Conservation (phyloP, 495 filamentous ascomycete species). For the Rusavskia elegans region DNA sequence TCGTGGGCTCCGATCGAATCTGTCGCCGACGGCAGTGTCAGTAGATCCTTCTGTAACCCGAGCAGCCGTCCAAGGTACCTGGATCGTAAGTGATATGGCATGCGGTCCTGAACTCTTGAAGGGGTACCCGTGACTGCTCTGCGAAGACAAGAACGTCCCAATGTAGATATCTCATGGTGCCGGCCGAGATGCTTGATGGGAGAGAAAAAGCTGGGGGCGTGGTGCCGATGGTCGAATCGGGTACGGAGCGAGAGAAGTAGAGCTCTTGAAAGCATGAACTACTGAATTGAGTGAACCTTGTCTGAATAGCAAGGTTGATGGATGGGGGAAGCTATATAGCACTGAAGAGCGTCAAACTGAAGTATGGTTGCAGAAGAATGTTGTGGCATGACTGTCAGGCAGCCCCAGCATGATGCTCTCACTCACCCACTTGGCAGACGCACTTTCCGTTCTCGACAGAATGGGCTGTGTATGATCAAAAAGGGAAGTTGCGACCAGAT, state of each 20-base stretch:
- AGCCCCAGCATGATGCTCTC: background rate
- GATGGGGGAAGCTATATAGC: background rate
- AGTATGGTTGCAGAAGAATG: background rate
- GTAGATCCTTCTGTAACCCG: background rate
- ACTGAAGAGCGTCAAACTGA: background rate
- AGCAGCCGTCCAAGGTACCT: constrained; percentile 22
- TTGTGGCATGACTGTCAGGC: background rate
- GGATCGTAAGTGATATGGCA: constrained; percentile 61
- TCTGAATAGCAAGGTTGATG: background rate
- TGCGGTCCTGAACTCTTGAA: constrained; percentile 76
- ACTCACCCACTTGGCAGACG: background rate
- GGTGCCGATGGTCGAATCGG: background rate
- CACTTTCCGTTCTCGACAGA: background rate
- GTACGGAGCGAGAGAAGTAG: background rate
- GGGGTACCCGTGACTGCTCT: constrained; percentile 39
- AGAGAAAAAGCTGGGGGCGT: background rate
- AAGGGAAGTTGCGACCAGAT: too few species aligned
- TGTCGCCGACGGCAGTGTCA: constrained; percentile 4
- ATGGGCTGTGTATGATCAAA: too few species aligned
- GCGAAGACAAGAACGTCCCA: constrained; percentile 84
- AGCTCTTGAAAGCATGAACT: background rate
- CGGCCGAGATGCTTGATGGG: background rate
- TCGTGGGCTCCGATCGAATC: constrained; percentile 17
- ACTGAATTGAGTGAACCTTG: background rate
- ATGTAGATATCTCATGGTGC: constrained; percentile 61